These are phyloP conservation scores for Cucumis hystrix DNA, from an alignment of 306 rosid species.

Conservation along the genomic window DNA sequence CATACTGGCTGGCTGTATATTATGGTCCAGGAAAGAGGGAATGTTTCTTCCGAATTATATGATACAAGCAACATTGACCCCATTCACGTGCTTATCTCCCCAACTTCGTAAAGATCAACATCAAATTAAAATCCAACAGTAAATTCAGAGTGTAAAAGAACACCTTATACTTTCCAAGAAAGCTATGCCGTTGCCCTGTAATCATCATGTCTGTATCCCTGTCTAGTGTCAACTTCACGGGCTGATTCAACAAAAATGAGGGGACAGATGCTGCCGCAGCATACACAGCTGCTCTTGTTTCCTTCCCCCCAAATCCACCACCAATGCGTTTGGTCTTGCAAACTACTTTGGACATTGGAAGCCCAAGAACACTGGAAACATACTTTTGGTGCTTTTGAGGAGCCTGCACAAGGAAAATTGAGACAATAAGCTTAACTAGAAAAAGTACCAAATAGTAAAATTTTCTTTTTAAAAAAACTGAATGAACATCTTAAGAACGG, in stretches of 20 bases:
- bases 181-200: constrained; percentile 92
- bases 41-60: neutral
- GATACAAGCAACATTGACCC: neutral
- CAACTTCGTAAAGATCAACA: neutral
- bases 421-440: neutral
- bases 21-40: neutral
- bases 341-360: constrained; percentile 89
- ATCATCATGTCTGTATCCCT: constrained; percentile 91
- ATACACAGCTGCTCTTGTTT: constrained; percentile 74
- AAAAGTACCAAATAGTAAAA: neutral
- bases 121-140: neutral
- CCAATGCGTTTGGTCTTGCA: constrained; percentile 95
- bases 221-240: constrained; percentile 75
- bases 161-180: constrained; percentile 92
- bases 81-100: neutral
- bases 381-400: constrained; percentile 96
- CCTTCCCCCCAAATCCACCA: constrained; percentile 99
- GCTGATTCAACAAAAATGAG: constrained; percentile 64
- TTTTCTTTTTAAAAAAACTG: neutral
- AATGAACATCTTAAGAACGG: neutral
- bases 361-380: constrained; percentile 72
- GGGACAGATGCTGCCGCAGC: constrained; percentile 90
- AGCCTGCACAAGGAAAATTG: constrained; percentile 38
- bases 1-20: neutral
- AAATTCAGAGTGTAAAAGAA: neutral